Conservation (phyloP, 2,329 filamentous ascomycete genomes). For the Fusarium tricinctum region DNA sequence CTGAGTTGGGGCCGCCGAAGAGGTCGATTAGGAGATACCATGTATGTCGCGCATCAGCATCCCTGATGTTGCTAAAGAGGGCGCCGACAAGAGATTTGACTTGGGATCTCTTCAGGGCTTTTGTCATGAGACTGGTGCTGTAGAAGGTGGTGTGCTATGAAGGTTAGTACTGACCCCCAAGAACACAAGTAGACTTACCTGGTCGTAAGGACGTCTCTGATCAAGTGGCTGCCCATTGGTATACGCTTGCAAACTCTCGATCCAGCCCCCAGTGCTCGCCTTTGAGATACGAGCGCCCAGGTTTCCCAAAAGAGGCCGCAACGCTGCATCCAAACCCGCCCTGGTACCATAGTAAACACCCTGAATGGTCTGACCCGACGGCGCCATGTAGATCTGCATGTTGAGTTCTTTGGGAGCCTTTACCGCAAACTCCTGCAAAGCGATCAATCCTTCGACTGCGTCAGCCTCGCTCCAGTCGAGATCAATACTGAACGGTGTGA, state of each 20-base stretch:
- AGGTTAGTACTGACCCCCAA: slow-evolving; percentile 2
- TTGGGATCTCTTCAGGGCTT: slow-evolving; percentile 42
- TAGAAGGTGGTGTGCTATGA: slow-evolving; percentile 51
- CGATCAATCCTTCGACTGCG: slow-evolving; percentile 41
- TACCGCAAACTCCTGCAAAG: slow-evolving; percentile 47
- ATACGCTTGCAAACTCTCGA: slow-evolving; percentile 46
- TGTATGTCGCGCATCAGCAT: slow-evolving; percentile 25
- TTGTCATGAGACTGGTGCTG: slow-evolving; percentile 50
- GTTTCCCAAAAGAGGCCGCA: slow-evolving; percentile 42
- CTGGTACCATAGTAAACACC: slow-evolving; percentile 50
- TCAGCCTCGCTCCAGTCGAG: slow-evolving; percentile 37
- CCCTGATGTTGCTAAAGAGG: slow-evolving; percentile 38
- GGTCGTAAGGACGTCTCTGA: slow-evolving; percentile 47
- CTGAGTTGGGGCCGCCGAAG: slow-evolving; percentile 55
- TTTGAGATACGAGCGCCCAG: slow-evolving; percentile 23
- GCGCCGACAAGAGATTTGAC: slow-evolving; percentile 42
- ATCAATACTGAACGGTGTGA: slow-evolving; percentile 44
- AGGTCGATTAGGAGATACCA: slow-evolving; percentile 51
- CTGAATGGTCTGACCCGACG: slow-evolving; percentile 43
- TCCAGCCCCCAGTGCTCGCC: slow-evolving; percentile 45
- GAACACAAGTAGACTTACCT: slow-evolving; percentile 15
- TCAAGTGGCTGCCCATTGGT: slow-evolving; percentile 39
- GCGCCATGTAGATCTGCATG: slow-evolving; percentile 47
- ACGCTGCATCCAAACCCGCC: slow-evolving; percentile 24
- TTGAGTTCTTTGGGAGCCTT: slow-evolving; percentile 49